Base-by-base conservation (phyloP, 2,329 filamentous ascomycete species). In the Nigrospora osmanthi region DNA sequence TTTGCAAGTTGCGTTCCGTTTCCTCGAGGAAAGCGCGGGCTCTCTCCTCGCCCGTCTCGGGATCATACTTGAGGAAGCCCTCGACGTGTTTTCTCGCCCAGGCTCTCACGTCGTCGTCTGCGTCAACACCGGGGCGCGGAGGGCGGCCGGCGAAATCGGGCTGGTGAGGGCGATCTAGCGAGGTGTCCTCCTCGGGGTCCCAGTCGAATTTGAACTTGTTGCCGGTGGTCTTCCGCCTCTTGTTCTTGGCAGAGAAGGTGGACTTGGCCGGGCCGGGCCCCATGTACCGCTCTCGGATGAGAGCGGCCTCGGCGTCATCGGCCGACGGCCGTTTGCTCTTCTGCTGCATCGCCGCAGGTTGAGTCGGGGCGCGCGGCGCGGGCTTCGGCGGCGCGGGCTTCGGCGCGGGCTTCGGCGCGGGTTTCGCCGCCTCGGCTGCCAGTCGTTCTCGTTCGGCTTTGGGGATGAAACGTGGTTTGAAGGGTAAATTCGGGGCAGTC, bases 181-280 rank as follows among this genome's bases (percentile, higher is more conserved):
- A 91, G 1, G 93, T 98, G 64, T 98, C 93, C 60, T 98, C 93
- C 49, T 94, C 87, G 1, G 81, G 78, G 55, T 95, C 94, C 93
- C 93, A 98, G 57, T 95, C 93, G 57, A 98, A 98, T 58, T 96
- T 98, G 72, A 98, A 98, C 63, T 98, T 97, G 67, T 90, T 89
- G 59, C 95, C 91, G 1, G 88, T 93, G 1, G 89, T 95, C 49
- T 91, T 78, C 69, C 87, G 86, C 46, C 91, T 80, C 72, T 97
- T 97, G 76, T 97, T 98, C 70, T 93, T 88, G 1, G 90, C 90
- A 0, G 89, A 95, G 60, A 97, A 96, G 34, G 79, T 95, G 46
- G 74, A 76, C 51, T 84, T 80, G 52, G 93, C 94, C 43, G 87
- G 81, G 52, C 95, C 88, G 1, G 88, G 85, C 3, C 93, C 93